Conservation (phyloP, 2,329 filamentous ascomycete species). For the Emergomyces africanus region DNA sequence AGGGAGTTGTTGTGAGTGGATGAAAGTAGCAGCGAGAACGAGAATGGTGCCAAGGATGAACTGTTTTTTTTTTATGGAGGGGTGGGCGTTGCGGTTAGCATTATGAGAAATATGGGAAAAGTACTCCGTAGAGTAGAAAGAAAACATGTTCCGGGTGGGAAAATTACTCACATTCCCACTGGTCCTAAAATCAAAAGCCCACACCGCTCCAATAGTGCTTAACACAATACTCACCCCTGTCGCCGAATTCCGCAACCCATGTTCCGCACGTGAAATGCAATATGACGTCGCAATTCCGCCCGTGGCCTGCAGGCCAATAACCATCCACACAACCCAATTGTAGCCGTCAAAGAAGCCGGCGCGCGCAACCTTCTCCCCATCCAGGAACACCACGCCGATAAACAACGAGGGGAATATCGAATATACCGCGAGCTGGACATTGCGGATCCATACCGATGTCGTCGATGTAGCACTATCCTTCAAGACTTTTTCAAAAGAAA, state of each 20-base stretch:
- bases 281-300: conserved; percentile 76
- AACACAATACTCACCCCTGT: conserved; percentile 85
- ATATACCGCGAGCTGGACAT: conserved; percentile 89
- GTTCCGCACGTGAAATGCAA: conserved; percentile 72
- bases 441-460: conserved; percentile 75
- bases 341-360: conserved; percentile 93
- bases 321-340: conserved; percentile 80
- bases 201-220: conserved; percentile 72
- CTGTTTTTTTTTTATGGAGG: conserved; percentile 34
- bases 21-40: conserved; percentile 70
- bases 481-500: conserved; percentile 61
- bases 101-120: background rate
- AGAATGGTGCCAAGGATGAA: conserved; percentile 68
- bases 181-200: conserved; percentile 70
- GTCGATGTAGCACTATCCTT: conserved; percentile 66
- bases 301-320: conserved; percentile 67
- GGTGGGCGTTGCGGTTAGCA: background rate
- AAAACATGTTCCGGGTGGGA: background rate
- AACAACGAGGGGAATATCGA: conserved; percentile 82
- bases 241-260: conserved; percentile 88
- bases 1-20: conserved; percentile 44
- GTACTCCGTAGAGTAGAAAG: background rate
- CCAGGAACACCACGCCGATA: conserved; percentile 73
- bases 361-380: conserved; percentile 69
- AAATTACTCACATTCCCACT: conserved; percentile 52